A percentile compares a stretch with the other conserved stretches of the same genome.
Conservation (phyloP, 208 protist species). For the Leptomonas seymouri region DNA sequence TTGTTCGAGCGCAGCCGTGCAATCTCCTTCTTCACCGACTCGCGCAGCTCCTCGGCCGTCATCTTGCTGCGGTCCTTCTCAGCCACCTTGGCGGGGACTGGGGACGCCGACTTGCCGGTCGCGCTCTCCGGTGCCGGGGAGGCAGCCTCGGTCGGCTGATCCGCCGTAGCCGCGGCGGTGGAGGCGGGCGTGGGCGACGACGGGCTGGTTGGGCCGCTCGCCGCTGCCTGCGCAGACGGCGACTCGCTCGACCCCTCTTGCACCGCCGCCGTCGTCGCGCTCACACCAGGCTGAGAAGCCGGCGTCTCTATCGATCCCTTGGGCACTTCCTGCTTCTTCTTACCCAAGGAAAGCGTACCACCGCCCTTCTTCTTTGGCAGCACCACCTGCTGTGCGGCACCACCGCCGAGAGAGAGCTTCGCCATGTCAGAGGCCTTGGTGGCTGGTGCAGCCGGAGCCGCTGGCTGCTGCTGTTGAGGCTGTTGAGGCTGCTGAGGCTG, state of each 20-base stretch:
- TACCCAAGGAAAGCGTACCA: constrained; percentile 68
- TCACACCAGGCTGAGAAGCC: constrained; percentile 24
- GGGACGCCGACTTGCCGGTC: constrained; percentile 26
- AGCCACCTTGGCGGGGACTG: constrained; percentile 23
- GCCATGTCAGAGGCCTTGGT: constrained; percentile 30
- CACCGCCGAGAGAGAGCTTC: constrained; percentile 72
- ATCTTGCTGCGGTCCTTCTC: constrained; percentile 37
- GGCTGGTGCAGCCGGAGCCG: constrained; percentile 15
- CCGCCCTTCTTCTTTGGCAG: constrained; percentile 73
- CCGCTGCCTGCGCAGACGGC: background rate
- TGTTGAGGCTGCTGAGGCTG: constrained; percentile 17
- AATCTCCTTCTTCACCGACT: constrained; percentile 73
- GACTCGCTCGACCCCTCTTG: constrained; percentile 22
- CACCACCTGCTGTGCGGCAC: constrained; percentile 25
- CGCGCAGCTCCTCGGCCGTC: constrained; percentile 70
- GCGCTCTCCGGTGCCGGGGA: constrained; percentile 4
- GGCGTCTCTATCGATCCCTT: constrained; percentile 30
- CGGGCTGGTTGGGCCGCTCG: constrained; percentile 7
- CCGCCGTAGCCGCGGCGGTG: background rate
- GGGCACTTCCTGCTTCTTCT: constrained; percentile 63
- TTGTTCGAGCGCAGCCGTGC: constrained; percentile 67
- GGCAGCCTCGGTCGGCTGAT: background rate
- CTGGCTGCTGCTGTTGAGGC: background rate
- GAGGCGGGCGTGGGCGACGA: constrained; percentile 4
- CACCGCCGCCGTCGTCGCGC: constrained; percentile 8